Evolutionary conservation across 352 stramenopile species (phyloP).

Genomic region (Peronosclerospora sorghi): DNA sequence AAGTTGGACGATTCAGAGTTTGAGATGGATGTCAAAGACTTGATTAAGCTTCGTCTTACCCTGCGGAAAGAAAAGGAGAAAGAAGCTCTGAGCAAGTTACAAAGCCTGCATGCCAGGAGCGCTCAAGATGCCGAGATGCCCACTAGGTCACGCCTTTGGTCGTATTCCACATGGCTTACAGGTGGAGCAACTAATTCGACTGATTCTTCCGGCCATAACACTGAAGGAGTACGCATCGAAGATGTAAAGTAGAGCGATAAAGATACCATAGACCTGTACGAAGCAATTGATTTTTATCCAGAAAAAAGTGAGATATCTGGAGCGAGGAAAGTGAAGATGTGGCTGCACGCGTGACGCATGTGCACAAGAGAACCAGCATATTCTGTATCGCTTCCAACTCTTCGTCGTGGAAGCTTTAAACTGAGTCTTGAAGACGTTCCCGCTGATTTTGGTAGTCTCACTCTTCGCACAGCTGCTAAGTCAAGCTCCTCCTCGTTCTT

Average conservation of each 20-base stretch:
- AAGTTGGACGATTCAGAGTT: constrained; percentile 64
- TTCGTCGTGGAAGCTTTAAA: constrained; percentile 42
- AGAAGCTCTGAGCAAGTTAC: constrained; percentile 18
- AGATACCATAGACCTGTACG: constrained; percentile 69
- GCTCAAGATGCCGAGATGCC: constrained; percentile 15
- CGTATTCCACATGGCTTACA: constrained; percentile 63
- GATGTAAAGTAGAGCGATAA: constrained; percentile 78
- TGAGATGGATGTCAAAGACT: constrained; percentile 53
- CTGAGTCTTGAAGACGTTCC: constrained; percentile 33
- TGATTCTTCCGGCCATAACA: constrained; percentile 1
- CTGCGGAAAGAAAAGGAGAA: constrained; percentile 36
- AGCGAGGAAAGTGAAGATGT: constrained; percentile 17
- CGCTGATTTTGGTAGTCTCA: constrained; percentile 5
- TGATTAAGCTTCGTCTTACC: constrained; percentile 44
- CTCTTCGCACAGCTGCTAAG: constrained; percentile 1
- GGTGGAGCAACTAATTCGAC: constrained; percentile 7
- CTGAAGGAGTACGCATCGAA: constrained; percentile 17
- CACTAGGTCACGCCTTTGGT: constrained; percentile 49
- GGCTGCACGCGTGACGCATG: constrained; percentile 9
- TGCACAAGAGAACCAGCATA: constrained; percentile 43
- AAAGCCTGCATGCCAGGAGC: constrained; percentile 13
- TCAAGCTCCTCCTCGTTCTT: constrained; percentile 15
- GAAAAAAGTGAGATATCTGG: constrained; percentile 13
- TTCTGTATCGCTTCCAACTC: constrained; percentile 75
- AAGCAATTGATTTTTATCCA: constrained; percentile 77